Percentiles rank a stretch among this genome's conserved stretches.
phyloP scores from a whole-genome alignment of 177 flowering plant genomes.

The Vitis hybrid region DNA sequence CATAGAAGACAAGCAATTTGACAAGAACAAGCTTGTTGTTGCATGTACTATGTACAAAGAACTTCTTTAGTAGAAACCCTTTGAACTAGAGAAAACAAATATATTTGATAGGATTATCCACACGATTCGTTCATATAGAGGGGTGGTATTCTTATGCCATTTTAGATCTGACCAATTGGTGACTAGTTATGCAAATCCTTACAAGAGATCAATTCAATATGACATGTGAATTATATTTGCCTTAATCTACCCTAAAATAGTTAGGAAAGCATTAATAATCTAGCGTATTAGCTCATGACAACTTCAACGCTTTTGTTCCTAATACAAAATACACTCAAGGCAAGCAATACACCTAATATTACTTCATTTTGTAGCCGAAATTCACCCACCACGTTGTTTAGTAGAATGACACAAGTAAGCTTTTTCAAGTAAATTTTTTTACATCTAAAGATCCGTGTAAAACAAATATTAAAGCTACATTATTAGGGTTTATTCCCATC shows the following conservation, averaged over 20 bases:
- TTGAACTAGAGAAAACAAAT: constrained; percentile 76
- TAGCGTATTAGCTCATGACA: constrained; percentile 78
- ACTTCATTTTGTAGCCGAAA: constrained; percentile 42
- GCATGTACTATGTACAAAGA: constrained; percentile 64
- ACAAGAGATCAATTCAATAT: background rate
- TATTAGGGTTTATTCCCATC: constrained; percentile 61
- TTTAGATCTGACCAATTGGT: background rate
- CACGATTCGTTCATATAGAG: constrained; percentile 56
- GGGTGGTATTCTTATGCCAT: constrained; percentile 33
- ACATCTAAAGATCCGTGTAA: background rate
- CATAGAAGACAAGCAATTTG: constrained; percentile 58
- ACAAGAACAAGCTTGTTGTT: constrained; percentile 54
- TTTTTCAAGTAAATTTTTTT: constrained; percentile 28
- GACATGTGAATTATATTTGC: constrained; percentile 8
- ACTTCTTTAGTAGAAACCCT: constrained; percentile 81
- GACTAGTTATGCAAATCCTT: background rate
- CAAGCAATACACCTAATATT: constrained; percentile 38
- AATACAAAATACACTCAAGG: constrained; percentile 70
- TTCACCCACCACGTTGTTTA: constrained; percentile 57
- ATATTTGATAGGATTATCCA: constrained; percentile 76
- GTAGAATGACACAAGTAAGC: constrained; percentile 76
- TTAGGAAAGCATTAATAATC: constrained; percentile 47
- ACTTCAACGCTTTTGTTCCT: constrained; percentile 71
- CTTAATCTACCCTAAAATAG: constrained; percentile 30
- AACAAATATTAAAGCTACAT: constrained; percentile 4